phyloP scores from a whole-genome alignment of 306 rosid genomes.

The Pterocarpus santalinus region DNA sequence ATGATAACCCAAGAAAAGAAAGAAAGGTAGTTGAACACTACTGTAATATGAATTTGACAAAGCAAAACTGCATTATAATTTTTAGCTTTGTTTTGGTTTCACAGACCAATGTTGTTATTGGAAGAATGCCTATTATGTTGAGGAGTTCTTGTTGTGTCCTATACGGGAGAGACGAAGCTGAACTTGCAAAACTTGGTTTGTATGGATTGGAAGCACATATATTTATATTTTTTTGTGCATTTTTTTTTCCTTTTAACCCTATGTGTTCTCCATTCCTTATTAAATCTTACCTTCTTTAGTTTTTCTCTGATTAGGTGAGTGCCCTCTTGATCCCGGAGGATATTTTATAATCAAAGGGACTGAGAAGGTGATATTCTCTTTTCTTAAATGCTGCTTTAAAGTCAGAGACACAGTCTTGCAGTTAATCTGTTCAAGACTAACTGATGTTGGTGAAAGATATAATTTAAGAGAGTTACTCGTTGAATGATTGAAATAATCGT shows the following conservation, averaged over 20 bases:
- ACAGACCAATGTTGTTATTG: conserved; percentile 67
- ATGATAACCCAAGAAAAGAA: conserved; percentile 43
- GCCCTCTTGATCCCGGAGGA: conserved; percentile 98
- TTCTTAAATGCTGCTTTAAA: conserved; percentile 24
- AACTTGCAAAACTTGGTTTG: conserved; percentile 86
- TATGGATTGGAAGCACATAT: conserved; percentile 10
- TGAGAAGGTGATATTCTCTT: conserved; percentile 75
- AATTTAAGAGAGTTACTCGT: conserved; percentile 23
- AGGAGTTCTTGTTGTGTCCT: conserved; percentile 82
- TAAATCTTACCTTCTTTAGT: not conserved
- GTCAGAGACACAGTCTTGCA: conserved; percentile 1
- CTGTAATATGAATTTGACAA: conserved; percentile 32
- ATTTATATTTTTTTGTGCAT: not conserved
- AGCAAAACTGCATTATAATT: conserved; percentile 19
- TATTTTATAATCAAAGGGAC: conserved; percentile 92
- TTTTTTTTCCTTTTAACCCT: not conserved
- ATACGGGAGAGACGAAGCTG: conserved; percentile 78
- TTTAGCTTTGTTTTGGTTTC: conserved; percentile 24
- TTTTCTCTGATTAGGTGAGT: conserved; percentile 71
- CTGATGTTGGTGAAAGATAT: not conserved
- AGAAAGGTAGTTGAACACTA: conserved; percentile 58
- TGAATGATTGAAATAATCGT: conserved; percentile 6
- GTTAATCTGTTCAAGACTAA: conserved; percentile 19
- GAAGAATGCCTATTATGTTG: conserved; percentile 92
- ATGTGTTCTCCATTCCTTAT: conserved; percentile 17